Evolutionary conservation across 805 yeast species (phyloP).

Genomic region (Starmerella etchellsii): DNA sequence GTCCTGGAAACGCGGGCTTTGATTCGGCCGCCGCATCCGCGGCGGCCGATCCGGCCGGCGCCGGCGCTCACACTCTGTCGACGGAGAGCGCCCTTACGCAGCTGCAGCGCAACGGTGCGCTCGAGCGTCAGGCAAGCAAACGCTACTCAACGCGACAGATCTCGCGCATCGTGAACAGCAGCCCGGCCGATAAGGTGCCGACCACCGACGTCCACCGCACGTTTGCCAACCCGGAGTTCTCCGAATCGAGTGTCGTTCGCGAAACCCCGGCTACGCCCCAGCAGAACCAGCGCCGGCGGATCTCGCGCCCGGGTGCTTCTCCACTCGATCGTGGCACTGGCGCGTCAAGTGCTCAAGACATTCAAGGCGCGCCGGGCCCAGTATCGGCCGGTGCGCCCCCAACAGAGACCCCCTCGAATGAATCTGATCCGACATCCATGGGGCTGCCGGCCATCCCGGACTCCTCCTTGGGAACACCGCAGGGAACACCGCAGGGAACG

Average conservation of each 20-base stretch:
- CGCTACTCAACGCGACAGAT: slow-evolving; percentile 89
- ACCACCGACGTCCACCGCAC: slow-evolving; percentile 17
- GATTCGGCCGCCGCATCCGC: slow-evolving; percentile 3
- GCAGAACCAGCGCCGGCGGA: not conserved
- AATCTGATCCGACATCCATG: not conserved
- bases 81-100: slow-evolving; percentile 51
- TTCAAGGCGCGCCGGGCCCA: not conserved
- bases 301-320: not conserved
- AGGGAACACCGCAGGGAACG: not conserved
- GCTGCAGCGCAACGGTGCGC: slow-evolving; percentile 66
- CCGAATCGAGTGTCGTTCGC: slow-evolving; percentile 13
- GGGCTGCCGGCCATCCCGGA: not conserved
- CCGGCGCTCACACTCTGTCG: too few relatives aligned
- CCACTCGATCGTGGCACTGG: too few relatives aligned
- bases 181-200: slow-evolving; percentile 14
- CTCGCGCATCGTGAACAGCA: slow-evolving; percentile 41
- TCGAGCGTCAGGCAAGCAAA: slow-evolving; percentile 86
- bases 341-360: too few relatives aligned
- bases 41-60: slow-evolving; percentile 1
- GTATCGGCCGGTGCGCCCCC: not conserved
- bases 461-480: not conserved
- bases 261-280: slow-evolving; percentile 1
- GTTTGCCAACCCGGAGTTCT: slow-evolving; percentile 18
- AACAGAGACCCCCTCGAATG: not conserved
- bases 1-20: too few relatives aligned